Conservation (phyloP, 1,139 yeast species). For the Zhuliangozyma parablackwelliae region DNA sequence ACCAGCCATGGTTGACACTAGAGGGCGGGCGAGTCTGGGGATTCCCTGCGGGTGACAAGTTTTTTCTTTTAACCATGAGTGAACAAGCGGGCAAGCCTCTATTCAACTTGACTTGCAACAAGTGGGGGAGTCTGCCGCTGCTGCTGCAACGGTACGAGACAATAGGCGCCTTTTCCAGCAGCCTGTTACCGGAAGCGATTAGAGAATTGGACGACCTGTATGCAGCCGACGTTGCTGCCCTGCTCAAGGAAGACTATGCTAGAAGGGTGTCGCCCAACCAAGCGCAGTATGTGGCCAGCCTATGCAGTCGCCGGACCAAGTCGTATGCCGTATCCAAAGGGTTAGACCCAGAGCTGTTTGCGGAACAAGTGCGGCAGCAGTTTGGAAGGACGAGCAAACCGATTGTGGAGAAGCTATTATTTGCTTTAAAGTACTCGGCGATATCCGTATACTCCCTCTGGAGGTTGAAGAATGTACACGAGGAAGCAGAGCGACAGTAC, state of each 20-base stretch:
- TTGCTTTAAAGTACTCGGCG: no score
- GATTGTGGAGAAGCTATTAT: no score
- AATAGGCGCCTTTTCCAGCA: no score
- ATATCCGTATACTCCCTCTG: no score
- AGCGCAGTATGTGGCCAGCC: slow-evolving; percentile 1
- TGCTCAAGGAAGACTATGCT: slow-evolving; percentile 1
- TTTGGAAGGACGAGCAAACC: not conserved
- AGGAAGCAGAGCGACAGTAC: no score
- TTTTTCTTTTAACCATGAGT: slow-evolving; percentile 15
- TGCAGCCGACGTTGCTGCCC: not conserved
- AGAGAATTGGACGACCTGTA: slow-evolving; percentile 1
- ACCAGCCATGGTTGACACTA: slow-evolving; percentile 25
- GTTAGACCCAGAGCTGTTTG: not conserved
- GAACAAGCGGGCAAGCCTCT: slow-evolving; percentile 3
- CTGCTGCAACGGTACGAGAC: no score
- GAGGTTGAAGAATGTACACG: no score
- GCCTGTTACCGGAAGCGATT: slow-evolving; percentile 8
- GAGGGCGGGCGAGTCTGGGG: slow-evolving; percentile 32
- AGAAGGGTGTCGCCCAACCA: slow-evolving; percentile 4
- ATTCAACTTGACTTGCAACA: slow-evolving; percentile 15
- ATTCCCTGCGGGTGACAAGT: slow-evolving; percentile 10
- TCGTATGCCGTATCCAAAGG: not conserved
- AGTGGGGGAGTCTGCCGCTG: slow-evolving; percentile 5
- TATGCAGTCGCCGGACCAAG: not conserved
- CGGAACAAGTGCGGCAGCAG: not conserved